Evolutionary conservation across 2,329 filamentous ascomycete species (phyloP), one percentile per base, ranked within the genome.

Genomic region (Ophiognomonia clavigignenti-juglandacearum): DNA sequence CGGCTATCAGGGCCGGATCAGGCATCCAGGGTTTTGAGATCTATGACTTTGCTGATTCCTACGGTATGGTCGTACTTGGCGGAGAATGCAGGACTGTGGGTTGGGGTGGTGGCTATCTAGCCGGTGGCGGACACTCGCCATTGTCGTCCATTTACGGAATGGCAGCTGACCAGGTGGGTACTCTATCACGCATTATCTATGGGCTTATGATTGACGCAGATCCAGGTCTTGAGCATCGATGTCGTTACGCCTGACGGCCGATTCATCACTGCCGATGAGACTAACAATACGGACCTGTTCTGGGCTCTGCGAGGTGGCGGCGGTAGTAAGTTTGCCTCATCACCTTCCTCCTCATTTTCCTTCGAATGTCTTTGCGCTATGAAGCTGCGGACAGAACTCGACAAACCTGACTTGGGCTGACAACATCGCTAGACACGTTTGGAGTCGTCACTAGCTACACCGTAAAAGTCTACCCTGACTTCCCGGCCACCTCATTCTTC

Each of bases 241-340:
- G 59, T 70, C 20, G 60, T 70, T n/a, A 66, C 64, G 7, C 57
- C 64, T 4, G 61, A 64, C 40, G 66, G 67, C 4, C 48, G 57
- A 2, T 54, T 61, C 4, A 51, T 67, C 6, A 58, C 63, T 32
- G 63, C 58, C 18, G 64, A 59, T 40, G 52, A 58, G 8, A 58
- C 56, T 20, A 56, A 60, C 9, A 64, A 72, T 37, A 53, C 64
- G 0, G 78, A 82, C 47, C 61, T 82, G 29, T 32, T 32, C 16
- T 32, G 29, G 29, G 29, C 29, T 14, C 16, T 32, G 29, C 7
- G 29, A 32, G 9, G 34, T 22, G 34, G 34, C 18, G 34, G 34
- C 4, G 34, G 34, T 4, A 36, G 34, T 22, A 36, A 32, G 29
- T 32, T 14, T 6, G 16, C 13, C 10, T 14, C 14, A 14, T 14